These are phyloP conservation scores for Lasiodiplodia sp. DNA, from an alignment of 2,329 filamentous ascomycete genomes.

Conservation along the genomic window DNA sequence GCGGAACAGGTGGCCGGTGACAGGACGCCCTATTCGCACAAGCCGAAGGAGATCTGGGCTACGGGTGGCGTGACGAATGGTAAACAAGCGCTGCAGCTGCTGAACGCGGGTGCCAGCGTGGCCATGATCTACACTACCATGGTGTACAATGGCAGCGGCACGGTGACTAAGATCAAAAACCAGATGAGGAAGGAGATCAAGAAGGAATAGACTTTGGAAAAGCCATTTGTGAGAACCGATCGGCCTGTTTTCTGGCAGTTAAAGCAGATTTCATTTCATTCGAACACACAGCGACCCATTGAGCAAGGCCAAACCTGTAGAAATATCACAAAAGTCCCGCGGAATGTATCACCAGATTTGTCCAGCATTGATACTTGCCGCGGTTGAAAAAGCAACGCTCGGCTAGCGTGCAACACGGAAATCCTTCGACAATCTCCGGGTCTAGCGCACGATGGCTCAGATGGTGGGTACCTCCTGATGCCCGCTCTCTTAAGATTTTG, in stretches of 20 bases:
- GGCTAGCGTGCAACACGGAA: not conserved
- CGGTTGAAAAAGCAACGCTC: not conserved
- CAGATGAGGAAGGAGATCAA: conserved; percentile 57
- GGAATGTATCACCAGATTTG: not conserved
- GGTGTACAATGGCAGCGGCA: conserved; percentile 69
- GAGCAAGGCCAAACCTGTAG: not conserved
- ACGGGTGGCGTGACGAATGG: conserved; percentile 93
- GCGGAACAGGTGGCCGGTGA: conserved; percentile 38
- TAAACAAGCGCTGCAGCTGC: conserved; percentile 78
- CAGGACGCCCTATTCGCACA: conserved; percentile 31
- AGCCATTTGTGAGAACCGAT: not conserved
- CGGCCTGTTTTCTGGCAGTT: not conserved
- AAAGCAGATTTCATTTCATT: not conserved
- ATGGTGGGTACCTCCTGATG: not conserved
- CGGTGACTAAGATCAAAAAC: conserved; percentile 61
- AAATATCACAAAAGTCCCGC: not conserved
- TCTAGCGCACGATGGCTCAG: not conserved
- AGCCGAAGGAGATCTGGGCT: conserved; percentile 85
- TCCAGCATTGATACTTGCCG: not conserved
- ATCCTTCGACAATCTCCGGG: conserved; percentile 14
- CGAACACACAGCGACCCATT: not conserved
- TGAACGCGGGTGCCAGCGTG: conserved; percentile 88
- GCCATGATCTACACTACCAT: conserved; percentile 90
- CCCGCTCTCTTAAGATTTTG: not conserved
- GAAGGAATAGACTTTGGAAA: conserved; percentile 28